Evolutionary conservation across 768 basidiomycete genomes (phyloP).

Genomic region (Lepiota venenata): DNA sequence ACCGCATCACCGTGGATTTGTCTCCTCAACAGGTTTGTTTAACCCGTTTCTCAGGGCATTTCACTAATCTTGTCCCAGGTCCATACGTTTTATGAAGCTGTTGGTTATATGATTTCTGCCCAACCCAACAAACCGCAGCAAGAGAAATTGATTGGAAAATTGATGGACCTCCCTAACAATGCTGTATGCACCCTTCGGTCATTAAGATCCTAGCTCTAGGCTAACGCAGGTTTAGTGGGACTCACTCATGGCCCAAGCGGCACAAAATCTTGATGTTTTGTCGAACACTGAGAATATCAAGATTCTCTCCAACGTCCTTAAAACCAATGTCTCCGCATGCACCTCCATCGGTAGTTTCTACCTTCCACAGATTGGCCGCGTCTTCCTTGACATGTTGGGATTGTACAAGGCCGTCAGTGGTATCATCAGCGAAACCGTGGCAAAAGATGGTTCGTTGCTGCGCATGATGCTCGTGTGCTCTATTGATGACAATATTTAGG

Average conservation of each 20-base stretch:
- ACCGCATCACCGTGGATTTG: conserved; percentile 92
- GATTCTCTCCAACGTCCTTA: conserved; percentile 93
- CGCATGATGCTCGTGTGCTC: background rate
- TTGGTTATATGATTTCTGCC: conserved; percentile 99
- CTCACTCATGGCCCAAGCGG: conserved; percentile 93
- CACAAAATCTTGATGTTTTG: conserved; percentile 88
- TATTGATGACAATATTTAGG: conserved; percentile 41
- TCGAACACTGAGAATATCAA: conserved; percentile 93
- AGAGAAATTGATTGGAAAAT: conserved; percentile 88
- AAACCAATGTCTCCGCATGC: conserved; percentile 98
- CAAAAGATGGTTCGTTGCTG: conserved; percentile 62
- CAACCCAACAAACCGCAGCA: conserved; percentile 98
- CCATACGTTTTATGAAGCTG: conserved; percentile 98
- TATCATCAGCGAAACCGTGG: conserved; percentile 92
- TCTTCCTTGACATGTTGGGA: conserved; percentile 98
- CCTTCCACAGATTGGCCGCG: conserved; percentile 91
- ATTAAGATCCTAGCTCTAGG: conserved; percentile 3
- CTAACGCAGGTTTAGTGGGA: conserved; percentile 69
- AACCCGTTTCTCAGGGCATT: conserved; percentile 1
- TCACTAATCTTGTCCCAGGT: conserved; percentile 42
- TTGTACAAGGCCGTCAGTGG: conserved; percentile 96
- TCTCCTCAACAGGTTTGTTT: conserved; percentile 75
- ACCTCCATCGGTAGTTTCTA: conserved; percentile 97
- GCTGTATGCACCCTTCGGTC: conserved; percentile 55
- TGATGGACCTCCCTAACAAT: conserved; percentile 97